These are phyloP conservation scores for Oryza longistaminata DNA, from an alignment of 176 grass and related monocot species.

Conservation along the genomic window DNA sequence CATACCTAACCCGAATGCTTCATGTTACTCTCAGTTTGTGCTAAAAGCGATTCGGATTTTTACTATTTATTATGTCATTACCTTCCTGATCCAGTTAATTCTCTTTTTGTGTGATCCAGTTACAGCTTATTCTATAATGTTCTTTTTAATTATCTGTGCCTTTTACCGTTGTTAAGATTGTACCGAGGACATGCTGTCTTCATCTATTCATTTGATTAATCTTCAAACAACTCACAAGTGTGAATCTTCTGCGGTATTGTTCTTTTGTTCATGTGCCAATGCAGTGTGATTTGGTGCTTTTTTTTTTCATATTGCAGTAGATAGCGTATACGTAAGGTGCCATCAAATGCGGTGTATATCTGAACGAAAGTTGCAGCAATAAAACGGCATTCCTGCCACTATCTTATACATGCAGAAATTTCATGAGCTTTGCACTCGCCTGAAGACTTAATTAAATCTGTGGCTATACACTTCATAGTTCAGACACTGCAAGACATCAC, in stretches of 20 bases:
- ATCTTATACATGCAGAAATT: neutral
- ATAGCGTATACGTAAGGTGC: conserved; percentile 25
- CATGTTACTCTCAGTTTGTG: neutral
- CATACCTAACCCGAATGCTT: neutral
- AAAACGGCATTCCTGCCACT: conserved; percentile 16
- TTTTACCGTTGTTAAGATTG: no score
- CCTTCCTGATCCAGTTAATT: neutral
- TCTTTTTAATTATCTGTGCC: no score
- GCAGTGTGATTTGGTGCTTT: no score
- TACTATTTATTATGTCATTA: no score
- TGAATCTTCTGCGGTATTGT: no score
- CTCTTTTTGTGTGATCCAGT: neutral
- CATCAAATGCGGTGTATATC: conserved; percentile 23
- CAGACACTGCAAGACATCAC: neutral
- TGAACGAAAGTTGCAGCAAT: conserved; percentile 40
- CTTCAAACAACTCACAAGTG: no score
- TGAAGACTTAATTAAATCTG: neutral
- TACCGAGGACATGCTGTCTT: no score
- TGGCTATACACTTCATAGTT: neutral
- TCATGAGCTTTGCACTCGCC: neutral
- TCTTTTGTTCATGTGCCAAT: no score
- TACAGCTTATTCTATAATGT: no score
- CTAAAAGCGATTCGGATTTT: neutral
- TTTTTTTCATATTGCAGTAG: no score
- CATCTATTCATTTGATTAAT: no score